Evolutionary conservation across 2,329 filamentous ascomycete genomes (phyloP), one percentile per base, ranked within the genome.

Genomic region (Lasiodiplodia citricola): DNA sequence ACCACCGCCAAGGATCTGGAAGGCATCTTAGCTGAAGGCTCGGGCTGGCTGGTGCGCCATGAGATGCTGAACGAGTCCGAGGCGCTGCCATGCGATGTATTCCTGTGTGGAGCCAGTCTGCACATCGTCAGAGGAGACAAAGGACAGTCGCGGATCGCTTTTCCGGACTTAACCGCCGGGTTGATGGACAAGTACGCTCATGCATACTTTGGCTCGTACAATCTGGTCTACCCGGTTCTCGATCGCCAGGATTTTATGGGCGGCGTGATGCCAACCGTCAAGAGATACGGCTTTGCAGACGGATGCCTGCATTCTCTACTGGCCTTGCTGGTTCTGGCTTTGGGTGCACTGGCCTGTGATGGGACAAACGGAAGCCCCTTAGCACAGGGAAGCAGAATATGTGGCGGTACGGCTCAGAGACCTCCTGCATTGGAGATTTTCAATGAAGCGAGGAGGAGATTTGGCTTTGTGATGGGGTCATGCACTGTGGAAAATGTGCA

Each of bases 201-300:
- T 60, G 81, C 83, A 0, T 90, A 87, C 73, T 90, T 90, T 73
- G 84, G 87, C 72, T 85, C 83, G 1, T 87, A 87, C 77, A 89
- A 90, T 73, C 80, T 87, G 14, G 73, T 88, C 16, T 85, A 86
- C 72, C 88, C 88, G 0, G 83, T 90, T 47, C 80, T 90, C 73
- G 87, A 89, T 70, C 81, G 86, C n/a, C 83, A 87, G 41, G 79
- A 77, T 25, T 90, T 90, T 74, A 78, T 83, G 70, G 80, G 82
- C 8, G 7, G 47, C 11, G n/a, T 28, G 38, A 2, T 64, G 5
- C 60, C 60, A 14, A 18, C 7, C 0, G 60, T 64, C 13, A 4
- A 13, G 38, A 14, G n/a, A 16, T 11, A 64, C 6, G 60, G 60
- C 5, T 64, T 64, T 37, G 60, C 35, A 1, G 41, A 64, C 6